These are phyloP conservation scores for Elsinoe ampelina DNA, from an alignment of 2,329 filamentous ascomycete species.

Conservation along the genomic window DNA sequence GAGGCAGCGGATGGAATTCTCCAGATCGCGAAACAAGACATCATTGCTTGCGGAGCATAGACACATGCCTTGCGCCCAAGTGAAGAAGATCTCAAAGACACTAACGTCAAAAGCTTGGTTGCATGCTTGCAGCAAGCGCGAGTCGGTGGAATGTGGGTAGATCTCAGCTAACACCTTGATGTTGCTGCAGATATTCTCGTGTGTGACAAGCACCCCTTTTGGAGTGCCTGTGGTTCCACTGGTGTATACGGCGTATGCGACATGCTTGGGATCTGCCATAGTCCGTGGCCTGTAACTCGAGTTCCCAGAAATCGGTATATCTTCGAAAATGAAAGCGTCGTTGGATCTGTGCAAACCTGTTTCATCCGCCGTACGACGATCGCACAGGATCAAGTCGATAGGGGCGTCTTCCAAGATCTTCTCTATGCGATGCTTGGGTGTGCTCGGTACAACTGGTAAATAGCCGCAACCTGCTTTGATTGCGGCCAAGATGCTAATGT, in stretches of 20 bases:
- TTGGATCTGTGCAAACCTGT: constrained; percentile 16
- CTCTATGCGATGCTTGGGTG: constrained; percentile 51
- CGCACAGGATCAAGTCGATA: constrained; percentile 40
- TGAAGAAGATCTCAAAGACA: constrained; percentile 82
- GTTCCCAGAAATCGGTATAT: constrained; percentile 25
- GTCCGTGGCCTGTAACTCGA: constrained; percentile 32
- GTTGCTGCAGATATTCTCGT: constrained; percentile 67
- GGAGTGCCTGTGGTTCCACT: constrained; percentile 73
- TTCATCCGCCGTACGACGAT: constrained; percentile 17
- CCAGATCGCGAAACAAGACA: constrained; percentile 62
- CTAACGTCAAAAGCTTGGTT: constrained; percentile 81
- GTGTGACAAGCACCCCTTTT: constrained; percentile 71
- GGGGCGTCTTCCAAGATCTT: constrained; percentile 55
- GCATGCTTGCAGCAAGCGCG: constrained; percentile 69
- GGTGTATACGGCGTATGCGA: constrained; percentile 74
- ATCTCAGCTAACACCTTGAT: constrained; percentile 55
- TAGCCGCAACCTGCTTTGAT: constrained; percentile 70
- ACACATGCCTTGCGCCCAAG: constrained; percentile 69
- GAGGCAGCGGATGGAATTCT: constrained; percentile 54
- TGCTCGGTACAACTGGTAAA: constrained; percentile 67
- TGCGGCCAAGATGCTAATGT: constrained; percentile 63
- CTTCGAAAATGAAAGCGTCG: constrained; percentile 24
- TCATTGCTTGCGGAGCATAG: constrained; percentile 69
- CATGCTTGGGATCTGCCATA: constrained; percentile 36
- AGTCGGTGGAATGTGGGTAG: constrained; percentile 49